Evolutionary conservation across 1,284 basidiomycete genomes (phyloP), one percentile per base, ranked within the genome.

Genomic region (Malassezia globosa): DNA sequence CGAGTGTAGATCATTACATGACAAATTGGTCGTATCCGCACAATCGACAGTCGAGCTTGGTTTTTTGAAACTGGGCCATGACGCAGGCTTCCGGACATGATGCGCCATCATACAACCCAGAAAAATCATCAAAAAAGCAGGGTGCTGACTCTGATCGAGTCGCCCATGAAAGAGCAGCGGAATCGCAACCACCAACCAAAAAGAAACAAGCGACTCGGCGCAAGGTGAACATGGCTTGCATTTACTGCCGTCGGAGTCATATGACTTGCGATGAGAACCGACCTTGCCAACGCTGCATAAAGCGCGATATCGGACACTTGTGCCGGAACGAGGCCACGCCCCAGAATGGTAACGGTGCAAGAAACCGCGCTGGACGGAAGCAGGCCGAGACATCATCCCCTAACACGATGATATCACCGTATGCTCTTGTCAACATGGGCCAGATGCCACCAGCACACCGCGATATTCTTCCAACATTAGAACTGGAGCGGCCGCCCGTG

Each of bases 221-320:
- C 18, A 71, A 71, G 41, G 67, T 71, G 6, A 61, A 62, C 23
- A 51, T 58, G 74, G 88, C 88, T 1, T 94, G 89, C 72, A 77
- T 95, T 42, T 95, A 92, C 74, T 94, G 88, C 73, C 78, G 88
- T 60, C 76, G 87, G 52, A 88, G 85, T 78, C 83, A 87, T 79
- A 86, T 74, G 73, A 67, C 69, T 5, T 74, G 73, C 53, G 73
- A 73, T 35, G 68, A 72, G 16, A 63, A 62, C n/a, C 51, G 72
- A 5, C 73, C 73, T 1, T 74, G 73, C 40, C 60, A 62, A 37
- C 51, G 73, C 4, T 74, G 74, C 51, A 64, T 75, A 59, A 75
- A 75, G 56, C 60, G 74, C 18, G 73, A 74, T 44, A 75, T 75
- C 29, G 72, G 73, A 1, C 73, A 75, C 51, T 56, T 75, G 13